Conservation (phyloP, 768 basidiomycete genomes). For the Thelephora aurantiotincta region DNA sequence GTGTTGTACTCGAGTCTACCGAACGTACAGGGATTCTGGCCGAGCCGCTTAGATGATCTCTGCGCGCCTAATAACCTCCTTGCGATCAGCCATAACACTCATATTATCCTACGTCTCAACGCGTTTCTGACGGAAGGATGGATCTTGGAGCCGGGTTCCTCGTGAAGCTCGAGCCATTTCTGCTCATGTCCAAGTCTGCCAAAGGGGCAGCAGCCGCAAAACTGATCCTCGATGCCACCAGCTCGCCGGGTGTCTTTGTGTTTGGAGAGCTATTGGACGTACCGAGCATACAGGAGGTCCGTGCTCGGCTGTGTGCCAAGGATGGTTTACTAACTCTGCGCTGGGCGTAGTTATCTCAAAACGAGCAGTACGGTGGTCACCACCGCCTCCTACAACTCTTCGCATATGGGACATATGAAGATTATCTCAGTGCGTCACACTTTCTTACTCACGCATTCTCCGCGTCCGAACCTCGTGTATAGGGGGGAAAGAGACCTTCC, state of each 20-base stretch:
- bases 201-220: constrained; percentile 91
- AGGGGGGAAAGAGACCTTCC: constrained; percentile 58
- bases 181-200: constrained; percentile 83
- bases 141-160: constrained; percentile 49
- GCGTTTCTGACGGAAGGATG: constrained; percentile 21
- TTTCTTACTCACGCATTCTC: neutral
- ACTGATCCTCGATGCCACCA: constrained; percentile 72
- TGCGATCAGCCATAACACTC: too few relatives aligned
- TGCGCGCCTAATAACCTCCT: too few relatives aligned
- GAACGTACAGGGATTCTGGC: too few relatives aligned
- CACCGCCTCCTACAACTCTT: constrained; percentile 70
- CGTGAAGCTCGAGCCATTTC: constrained; percentile 73
- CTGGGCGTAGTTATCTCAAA: constrained; percentile 42
- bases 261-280: constrained; percentile 81
- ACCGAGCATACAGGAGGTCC: constrained; percentile 74
- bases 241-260: constrained; percentile 83
- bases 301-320: constrained; percentile 6
- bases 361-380: constrained; percentile 47
- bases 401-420: constrained; percentile 75
- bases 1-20: too few relatives aligned
- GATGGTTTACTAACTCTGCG: neutral
- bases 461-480: constrained; percentile 3
- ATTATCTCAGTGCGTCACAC: constrained; percentile 46
- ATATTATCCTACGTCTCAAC: too few relatives aligned
- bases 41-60: too few relatives aligned